Evolutionary conservation across 371 early-diverging fungal genomes (phyloP).

Genomic region (Haplosporangium sp.): DNA sequence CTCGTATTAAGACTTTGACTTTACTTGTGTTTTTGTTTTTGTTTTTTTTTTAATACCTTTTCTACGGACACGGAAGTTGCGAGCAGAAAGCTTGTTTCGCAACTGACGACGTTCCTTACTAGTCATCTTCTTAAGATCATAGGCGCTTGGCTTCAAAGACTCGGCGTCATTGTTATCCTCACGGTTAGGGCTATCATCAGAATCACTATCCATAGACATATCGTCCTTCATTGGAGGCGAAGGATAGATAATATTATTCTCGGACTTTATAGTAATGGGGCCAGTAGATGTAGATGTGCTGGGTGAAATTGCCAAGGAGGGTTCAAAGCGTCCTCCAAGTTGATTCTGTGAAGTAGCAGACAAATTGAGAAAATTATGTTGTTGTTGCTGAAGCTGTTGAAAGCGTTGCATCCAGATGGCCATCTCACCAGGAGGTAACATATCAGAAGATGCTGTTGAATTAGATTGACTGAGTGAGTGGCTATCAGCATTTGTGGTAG

Average conservation of each 20-base stretch:
- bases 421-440: constrained; percentile 15
- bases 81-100: constrained; percentile 91
- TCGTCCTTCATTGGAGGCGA: constrained; percentile 51
- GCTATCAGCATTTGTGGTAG: not conserved
- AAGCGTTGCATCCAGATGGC: constrained; percentile 39
- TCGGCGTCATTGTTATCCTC: constrained; percentile 8
- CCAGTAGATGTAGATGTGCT: too few relatives aligned
- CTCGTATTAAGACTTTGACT: not conserved
- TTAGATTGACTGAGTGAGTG: constrained; percentile 20
- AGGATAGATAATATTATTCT: constrained; percentile 34
- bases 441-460: constrained; percentile 8
- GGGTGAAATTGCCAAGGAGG: not conserved
- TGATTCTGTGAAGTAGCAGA: not conserved
- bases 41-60: constrained; percentile 69
- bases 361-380: constrained; percentile 23
- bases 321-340: constrained; percentile 1
- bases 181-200: constrained; percentile 18
- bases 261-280: not conserved
- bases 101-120: constrained; percentile 90
- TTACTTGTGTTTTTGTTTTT: not conserved
- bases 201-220: constrained; percentile 39
- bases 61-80: constrained; percentile 89
- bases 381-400: constrained; percentile 41
- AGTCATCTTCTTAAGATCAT: constrained; percentile 67
- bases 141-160: constrained; percentile 44